Base-by-base conservation (phyloP, 345 rosid species). In the Firmiana major region DNA sequence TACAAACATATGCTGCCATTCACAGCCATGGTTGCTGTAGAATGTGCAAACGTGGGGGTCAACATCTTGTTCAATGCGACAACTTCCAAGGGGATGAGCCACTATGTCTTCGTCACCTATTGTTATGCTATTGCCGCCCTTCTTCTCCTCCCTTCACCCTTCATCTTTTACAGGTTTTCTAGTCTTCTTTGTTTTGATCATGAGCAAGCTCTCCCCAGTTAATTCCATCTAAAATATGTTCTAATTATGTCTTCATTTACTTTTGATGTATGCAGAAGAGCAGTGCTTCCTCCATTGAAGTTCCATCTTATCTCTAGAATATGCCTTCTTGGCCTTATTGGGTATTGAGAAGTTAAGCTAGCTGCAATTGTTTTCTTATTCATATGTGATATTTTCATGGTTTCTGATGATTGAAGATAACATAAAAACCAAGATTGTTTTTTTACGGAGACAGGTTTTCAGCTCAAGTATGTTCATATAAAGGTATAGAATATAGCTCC, bases 401-500 rank as follows among this genome's bases (percentile, higher is more conserved):
- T 36, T 36, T 36, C 0, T 36, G 40, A 3, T 36, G 40, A 36
- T 36, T 36, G 40, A 36, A 36, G 5, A 36, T 42, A 42, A 0
- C 9, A 42, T 6, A 42, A 42, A 42, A 42, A 7, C 45, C 45
- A 42, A 42, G 45, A 42, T 42, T 8, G 45, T 8, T 42, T 36
- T n/a, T n/a, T n/a, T n/a, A n/a, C n/a, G n/a, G n/a, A 19, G n/a
- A 16, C 71, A 79, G 84, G 71, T 22, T 75, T 70, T 67, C 71
- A 7, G 72, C 13, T 7, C 82, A 79, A 64, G 64, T 82, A 0
- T 73, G 57, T 17, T 67, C 79, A 0, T 82, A 82, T 36, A 82
- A 79, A 70, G 82, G 84, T 7, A 70, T 82, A 4, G 79, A 83
- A 73, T 83, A 79, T 31, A 79, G 83, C 54, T 83, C 85, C 3